Base-by-base conservation (phyloP, 352 stramenopile genomes). In the Phytophthora citrophthora region DNA sequence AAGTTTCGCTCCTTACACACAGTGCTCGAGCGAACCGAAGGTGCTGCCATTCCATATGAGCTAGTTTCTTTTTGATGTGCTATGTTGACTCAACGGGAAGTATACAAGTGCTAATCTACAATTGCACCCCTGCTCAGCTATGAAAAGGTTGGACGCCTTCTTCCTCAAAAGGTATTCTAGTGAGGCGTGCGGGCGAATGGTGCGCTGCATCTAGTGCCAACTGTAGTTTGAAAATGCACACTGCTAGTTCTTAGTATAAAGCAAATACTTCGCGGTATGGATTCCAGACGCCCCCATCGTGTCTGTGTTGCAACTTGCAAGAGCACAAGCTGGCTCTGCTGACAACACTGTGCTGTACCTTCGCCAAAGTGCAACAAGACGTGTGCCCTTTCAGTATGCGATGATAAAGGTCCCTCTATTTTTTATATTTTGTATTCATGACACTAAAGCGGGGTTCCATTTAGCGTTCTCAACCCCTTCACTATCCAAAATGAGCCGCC, bases 401-500 rank as follows among this genome's bases (percentile, higher is more conserved):
- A 9, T 13, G 9, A 45, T 45, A 20, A 16, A 45, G 39, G 39
- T 13, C 18, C 36, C 9, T 8, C n/a, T 41, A 20, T 10, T 5
- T 20, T 41, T 41, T 41, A 41, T 41, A 20, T 18, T n/a, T 8
- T 41, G 15, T 3, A 41, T n/a, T 1, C 29, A 34, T 34, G 29
- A 4, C 29, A 34, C 29, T 34, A 34, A 34, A 15, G 9, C 8
- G 29, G 13, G 29, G 15, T 10, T 41, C 13, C 6, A 41, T 20
- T 20, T 20, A 20, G 18, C 18, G 1, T 20, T 20, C 18, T 20
- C 20, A 20, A 20, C 9, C 29, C 4, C 9, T n/a, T 51, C 49
- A 47, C 31, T 43, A 6, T 24, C 3, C 36, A 50, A 64, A 69
- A 67, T 74, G 66, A 74, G 46, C 40, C 61, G 61, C 48, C 29